A percentile compares a stretch with the other conserved stretches of the same genome.
Evolutionary conservation across 495 filamentous ascomycete species (phyloP).

Genomic region (Trichoderma virens): DNA sequence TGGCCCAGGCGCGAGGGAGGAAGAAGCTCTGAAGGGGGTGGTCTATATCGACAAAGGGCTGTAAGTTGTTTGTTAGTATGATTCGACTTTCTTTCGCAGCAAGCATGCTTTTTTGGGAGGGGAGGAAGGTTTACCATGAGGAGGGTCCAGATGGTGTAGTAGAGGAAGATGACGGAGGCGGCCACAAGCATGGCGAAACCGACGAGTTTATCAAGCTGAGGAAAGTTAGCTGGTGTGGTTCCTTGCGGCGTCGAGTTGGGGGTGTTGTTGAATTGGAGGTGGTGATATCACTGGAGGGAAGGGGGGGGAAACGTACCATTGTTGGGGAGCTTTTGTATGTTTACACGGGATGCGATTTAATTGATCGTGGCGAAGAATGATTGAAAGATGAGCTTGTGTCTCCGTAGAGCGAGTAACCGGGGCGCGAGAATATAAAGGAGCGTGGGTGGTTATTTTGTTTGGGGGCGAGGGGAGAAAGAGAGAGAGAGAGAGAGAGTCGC

Average conservation of each 20-base stretch:
- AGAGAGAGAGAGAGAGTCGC: neutral
- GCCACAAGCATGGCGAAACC: conserved; percentile 96
- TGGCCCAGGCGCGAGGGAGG: conserved; percentile 95
- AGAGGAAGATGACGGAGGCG: conserved; percentile 92
- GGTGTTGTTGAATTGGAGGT: neutral
- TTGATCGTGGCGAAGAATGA: no score
- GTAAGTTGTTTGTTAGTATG: conserved; percentile 10
- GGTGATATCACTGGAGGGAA: neutral
- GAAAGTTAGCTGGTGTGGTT: neutral
- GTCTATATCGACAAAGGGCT: conserved; percentile 95
- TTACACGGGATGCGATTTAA: no score
- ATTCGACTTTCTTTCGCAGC: neutral
- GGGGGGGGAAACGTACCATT: no score
- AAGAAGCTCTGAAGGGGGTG: conserved; percentile 93
- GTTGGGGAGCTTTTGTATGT: no score
- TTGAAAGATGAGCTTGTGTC: neutral
- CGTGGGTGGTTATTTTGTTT: neutral
- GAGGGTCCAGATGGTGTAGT: conserved; percentile 97
- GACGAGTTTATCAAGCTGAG: conserved; percentile 87
- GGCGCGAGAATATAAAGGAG: neutral
- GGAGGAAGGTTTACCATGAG: conserved; percentile 63
- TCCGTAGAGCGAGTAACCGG: no score
- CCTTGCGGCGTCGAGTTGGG: neutral
- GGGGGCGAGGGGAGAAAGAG: neutral
- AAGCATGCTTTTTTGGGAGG: neutral